Base-by-base conservation (phyloP, 1,139 yeast species). In the Kodamaea ohmeri region DNA sequence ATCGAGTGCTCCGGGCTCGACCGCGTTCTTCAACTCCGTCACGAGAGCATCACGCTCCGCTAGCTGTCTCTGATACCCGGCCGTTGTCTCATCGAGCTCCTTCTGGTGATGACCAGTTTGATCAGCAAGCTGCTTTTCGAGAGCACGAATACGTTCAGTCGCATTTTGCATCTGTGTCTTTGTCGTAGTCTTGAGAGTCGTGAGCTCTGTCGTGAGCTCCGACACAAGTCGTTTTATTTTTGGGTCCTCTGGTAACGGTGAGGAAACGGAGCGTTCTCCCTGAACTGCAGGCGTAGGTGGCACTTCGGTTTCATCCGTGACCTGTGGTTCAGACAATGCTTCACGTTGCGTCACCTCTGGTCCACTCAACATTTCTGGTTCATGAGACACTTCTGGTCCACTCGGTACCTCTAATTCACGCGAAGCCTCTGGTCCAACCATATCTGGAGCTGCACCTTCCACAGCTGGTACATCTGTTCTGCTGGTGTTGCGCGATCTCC, bases 151-250 rank as follows among this genome's bases (percentile, higher is more conserved):
- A 44, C 68, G 72, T 30, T 68, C 71, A 34, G 77, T 71, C 1
- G 85, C 85, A 40, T 61, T 61, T 48, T 66, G 71, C 57, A 80
- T 78, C 47, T 77, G 80, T 4, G 59, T 56, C 40, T 66, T 70
- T 6, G 84, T 71, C 5, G 75, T 62, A 7, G 60, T 41, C 46
- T 67, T 76, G 48, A 79, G 60, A 18, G 62, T 60, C 25, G 61
- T 63, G 38, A 79, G 58, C 45, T 80, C 82, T 18, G 53, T 52
- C 15, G 78, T 73, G 36, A 78, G 58, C 34, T 68, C 69, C n/a
- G 53, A 51, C 18, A 74, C 63, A 19, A 67, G 48, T 34, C 55
- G 54, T 45, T 66, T 69, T 13, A 65, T 16, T 11, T 16, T 21
- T 7, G 35, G 32, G 17, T 15, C 28, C 12, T 27, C 30, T n/a